Evolutionary conservation across 768 basidiomycete genomes (phyloP).

Genomic region (Tricholoma furcatifolium): DNA sequence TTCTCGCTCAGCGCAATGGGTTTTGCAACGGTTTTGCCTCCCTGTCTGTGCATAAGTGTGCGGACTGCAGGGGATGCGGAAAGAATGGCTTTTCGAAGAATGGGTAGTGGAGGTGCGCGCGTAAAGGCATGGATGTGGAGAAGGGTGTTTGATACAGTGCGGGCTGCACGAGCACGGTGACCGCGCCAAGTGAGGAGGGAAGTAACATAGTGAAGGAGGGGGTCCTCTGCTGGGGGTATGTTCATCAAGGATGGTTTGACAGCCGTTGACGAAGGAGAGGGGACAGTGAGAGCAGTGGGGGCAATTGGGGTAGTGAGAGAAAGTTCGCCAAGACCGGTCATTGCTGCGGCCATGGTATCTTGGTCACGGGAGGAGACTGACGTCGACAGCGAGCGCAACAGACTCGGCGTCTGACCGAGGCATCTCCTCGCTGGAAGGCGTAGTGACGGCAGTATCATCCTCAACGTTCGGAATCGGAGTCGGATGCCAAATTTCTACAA

Average conservation of each 20-base stretch:
- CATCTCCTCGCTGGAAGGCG: constrained; percentile 16
- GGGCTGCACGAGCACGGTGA: constrained; percentile 58
- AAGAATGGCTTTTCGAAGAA: constrained; percentile 72
- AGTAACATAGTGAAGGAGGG: constrained; percentile 67
- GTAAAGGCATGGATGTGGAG: constrained; percentile 73
- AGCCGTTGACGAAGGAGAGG: not conserved
- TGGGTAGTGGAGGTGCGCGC: constrained; percentile 73
- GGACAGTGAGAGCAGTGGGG: constrained; percentile 8
- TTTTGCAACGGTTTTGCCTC: constrained; percentile 61
- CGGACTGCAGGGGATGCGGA: constrained; percentile 72
- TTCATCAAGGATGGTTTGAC: constrained; percentile 32
- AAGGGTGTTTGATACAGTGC: constrained; percentile 60
- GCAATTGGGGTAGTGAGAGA: not conserved
- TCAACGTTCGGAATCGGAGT: too few species aligned
- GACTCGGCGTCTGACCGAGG: constrained; percentile 14
- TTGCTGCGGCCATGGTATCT: constrained; percentile 17
- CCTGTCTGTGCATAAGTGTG: constrained; percentile 52
- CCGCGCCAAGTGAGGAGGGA: constrained; percentile 64
- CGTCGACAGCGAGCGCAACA: not conserved
- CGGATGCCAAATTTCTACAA: too few species aligned
- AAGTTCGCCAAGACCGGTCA: constrained; percentile 16
- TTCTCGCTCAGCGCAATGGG: constrained; percentile 79
- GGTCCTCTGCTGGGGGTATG: constrained; percentile 75
- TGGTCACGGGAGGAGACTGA: constrained; percentile 10
- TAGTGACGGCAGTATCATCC: constrained; percentile 6